These are phyloP conservation scores for Colletotrichum falcatum DNA, from an alignment of 2,329 filamentous ascomycete genomes.

Conservation along the genomic window DNA sequence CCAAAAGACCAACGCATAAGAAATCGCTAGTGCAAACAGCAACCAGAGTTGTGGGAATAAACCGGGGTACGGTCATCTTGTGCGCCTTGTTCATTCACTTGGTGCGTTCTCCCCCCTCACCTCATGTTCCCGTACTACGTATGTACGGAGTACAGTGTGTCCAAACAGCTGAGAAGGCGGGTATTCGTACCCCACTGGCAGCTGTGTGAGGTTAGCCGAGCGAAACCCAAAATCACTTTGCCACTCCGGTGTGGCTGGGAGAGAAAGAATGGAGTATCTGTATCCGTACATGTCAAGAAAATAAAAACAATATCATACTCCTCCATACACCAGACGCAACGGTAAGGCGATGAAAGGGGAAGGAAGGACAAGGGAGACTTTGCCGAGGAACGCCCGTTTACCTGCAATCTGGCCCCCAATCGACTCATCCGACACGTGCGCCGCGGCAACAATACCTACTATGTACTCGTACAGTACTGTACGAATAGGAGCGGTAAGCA, in stretches of 20 bases:
- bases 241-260: not conserved
- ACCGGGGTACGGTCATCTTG: not conserved
- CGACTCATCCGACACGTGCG: slow-evolving; percentile 12
- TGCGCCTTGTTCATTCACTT: not conserved
- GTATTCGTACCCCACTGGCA: not conserved
- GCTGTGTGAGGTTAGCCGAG: not conserved
- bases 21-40: slow-evolving; percentile 6
- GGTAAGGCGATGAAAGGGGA: not conserved
- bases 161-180: not conserved
- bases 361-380: not conserved
- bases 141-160: no score
- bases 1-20: slow-evolving; percentile 14
- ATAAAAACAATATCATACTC: not conserved
- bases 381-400: not conserved
- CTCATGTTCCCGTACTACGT: no score
- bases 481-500: slow-evolving; percentile 12
- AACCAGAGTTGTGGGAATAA: slow-evolving; percentile 9
- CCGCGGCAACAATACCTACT: no score
- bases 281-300: not conserved
- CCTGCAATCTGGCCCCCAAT: not conserved
- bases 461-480: no score
- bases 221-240: not conserved
- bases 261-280: no score
- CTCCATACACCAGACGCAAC: not conserved
- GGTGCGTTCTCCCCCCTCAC: no score